Base-by-base conservation (phyloP, 306 rosid genomes). In the Trichosanthes truncata region DNA sequence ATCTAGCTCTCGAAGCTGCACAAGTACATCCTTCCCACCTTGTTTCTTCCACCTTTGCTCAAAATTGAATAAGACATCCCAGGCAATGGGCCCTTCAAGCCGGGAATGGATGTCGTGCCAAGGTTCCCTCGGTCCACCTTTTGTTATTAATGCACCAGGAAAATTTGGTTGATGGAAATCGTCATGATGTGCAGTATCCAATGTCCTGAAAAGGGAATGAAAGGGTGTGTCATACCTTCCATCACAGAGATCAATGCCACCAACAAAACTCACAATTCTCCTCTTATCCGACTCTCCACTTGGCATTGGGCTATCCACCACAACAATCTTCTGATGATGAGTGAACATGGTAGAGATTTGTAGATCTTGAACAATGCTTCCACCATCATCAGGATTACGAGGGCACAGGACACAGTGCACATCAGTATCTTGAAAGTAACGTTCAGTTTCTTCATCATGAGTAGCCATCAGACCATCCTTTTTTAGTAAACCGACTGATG, bases 91-190 rank as follows among this genome's bases (percentile, higher is more conserved):
- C 74, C 94, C 94, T 86, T 90, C 94, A 52, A 90, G 89, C 20
- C 94, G 89, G 75, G 89, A 90, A 82, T 90, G 94, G 80, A 90
- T 87, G 75, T 90, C 94, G 18, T 90, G 94, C 94, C 94, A 90
- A 33, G 94, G 94, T 79, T 90, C 92, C 85, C 94, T 84, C 3
- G 94, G 94, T 49, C 94, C 94, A 38, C 94, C 94, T 81, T 90
- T 90, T 40, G 88, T 76, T 77, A 90, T 90, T 33, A 82, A 82
- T 77, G 89, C 84, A 26, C 92, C 94, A 1, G 87, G 78, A 74
- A 90, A 88, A 83, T 90, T 88, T 62, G 94, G 94, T 61, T 90
- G 94, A 79, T 90, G 94, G 76, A 90, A 90, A 84, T 90, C 95
- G 75, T 89, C 84, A 46, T 87, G 91, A 80, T 90, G 95, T 46